Percentiles rank a stretch among this genome's conserved stretches.
Evolutionary conservation across 2,329 filamentous ascomycete species (phyloP).

Genomic region (Fusarium longipes): DNA sequence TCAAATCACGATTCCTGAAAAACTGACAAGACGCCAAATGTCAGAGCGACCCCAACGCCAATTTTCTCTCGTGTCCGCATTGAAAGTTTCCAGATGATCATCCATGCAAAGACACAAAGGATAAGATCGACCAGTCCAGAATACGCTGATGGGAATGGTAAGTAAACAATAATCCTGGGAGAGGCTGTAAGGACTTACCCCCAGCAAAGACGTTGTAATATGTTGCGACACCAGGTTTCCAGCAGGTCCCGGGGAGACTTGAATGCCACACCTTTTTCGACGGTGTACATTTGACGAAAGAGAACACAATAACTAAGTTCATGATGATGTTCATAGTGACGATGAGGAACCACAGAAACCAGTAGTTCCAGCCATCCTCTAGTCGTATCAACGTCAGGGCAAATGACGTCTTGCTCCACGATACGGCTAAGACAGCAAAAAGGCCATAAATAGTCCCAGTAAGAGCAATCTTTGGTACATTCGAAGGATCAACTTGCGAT

Average conservation of each 20-base stretch:
- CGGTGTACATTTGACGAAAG: background rate
- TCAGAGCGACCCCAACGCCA: slow-evolving; percentile 3
- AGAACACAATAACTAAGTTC: background rate
- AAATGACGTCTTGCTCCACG: slow-evolving; percentile 19
- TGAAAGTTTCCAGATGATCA: slow-evolving; percentile 5
- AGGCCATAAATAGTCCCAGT: background rate
- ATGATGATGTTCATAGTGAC: background rate
- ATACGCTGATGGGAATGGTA: accelerated
- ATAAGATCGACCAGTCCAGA: background rate
- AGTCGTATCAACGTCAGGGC: background rate
- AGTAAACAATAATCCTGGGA: accelerated
- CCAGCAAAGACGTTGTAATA: slow-evolving; percentile 12
- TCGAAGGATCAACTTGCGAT: background rate
- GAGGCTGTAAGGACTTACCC: accelerated
- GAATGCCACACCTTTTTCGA: background rate
- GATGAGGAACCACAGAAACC: slow-evolving; percentile 4
- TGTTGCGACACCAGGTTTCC: background rate
- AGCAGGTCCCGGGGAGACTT: background rate
- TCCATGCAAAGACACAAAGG: background rate
- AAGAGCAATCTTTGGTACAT: background rate
- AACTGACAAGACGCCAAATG: slow-evolving; percentile 1
- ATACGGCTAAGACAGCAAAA: background rate
- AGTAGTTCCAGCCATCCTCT: slow-evolving; percentile 1
- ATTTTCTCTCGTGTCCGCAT: slow-evolving; percentile 8
- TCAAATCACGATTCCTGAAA: accelerated